Evolutionary conservation across 129 eudicot species (phyloP).

Genomic region (Centella asiatica): DNA sequence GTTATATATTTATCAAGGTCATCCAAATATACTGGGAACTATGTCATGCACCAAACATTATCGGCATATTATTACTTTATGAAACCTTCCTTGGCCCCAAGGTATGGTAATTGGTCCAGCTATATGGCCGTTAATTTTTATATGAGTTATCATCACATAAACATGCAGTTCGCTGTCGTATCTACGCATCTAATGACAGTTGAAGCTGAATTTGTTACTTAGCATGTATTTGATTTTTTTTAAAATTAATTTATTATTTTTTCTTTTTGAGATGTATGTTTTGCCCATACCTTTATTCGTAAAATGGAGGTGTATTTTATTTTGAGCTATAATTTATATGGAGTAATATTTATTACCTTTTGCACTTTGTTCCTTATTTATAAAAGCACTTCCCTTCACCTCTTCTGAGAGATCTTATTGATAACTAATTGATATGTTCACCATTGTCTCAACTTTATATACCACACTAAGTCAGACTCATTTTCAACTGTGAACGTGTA

Average conservation of each 20-base stretch:
- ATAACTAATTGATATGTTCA: no score
- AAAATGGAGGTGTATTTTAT: background rate
- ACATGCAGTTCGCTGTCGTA: background rate
- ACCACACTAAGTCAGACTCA: no score
- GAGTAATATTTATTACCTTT: background rate
- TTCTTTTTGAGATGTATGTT: background rate
- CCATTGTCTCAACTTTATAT: no score
- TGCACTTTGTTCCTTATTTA: background rate
- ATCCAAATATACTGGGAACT: constrained; percentile 75
- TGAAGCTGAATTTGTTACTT: background rate
- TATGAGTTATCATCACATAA: background rate
- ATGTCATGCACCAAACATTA: constrained; percentile 83
- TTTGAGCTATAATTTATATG: background rate
- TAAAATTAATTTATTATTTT: no score
- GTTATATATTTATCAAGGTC: constrained; percentile 69
- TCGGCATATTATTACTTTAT: constrained; percentile 64
- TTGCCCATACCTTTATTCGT: background rate
- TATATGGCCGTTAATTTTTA: background rate
- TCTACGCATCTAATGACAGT: no score
- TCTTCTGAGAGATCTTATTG: no score
- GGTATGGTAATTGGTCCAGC: constrained; percentile 25
- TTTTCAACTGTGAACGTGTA: no score
- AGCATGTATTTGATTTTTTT: background rate
- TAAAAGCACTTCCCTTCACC: no score
- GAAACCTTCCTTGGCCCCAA: constrained; percentile 98